Evolutionary conservation across 2,329 filamentous ascomycete genomes (phyloP), one percentile per base, ranked within the genome.

Genomic region (Incumbomyces lentus): DNA sequence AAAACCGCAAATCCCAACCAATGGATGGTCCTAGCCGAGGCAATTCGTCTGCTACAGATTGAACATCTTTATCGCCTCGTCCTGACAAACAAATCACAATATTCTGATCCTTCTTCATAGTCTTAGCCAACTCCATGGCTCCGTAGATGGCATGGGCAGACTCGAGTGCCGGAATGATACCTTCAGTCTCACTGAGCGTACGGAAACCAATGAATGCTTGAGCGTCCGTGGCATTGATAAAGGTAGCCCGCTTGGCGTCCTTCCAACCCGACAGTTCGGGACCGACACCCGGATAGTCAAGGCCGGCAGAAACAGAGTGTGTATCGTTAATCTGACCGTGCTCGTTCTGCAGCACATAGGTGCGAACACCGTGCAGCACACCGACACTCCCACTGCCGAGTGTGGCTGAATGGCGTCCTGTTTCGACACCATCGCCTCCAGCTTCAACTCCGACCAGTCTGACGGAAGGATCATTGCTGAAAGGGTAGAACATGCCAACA

Each of bases 401-500:
- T 0, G 92, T 96, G 1, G 92, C 92, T 40, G 83, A 86, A 68
- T 98, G 92, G 39, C 86, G 79, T 6, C 70, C 65, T 0, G 92
- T 96, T 49, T 95, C 84, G 13, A 96, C 62, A 51, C 92, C 92
- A 58, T 96, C 92, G 51, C 92, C 92, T 33, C 87, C 92, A 11
- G 92, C 92, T 71, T 98, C 92, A 2, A 98, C 89, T 54, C 92
- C 92, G 11, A 96, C 73, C 2, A 95, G 76, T 68, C 89, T 88
- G 50, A 98, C 92, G 50, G 75, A 81, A 0, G 76, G 75, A 59
- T 98, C 90, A 35, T 87, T 80, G 52, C 84, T 76, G 70, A 98
- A 98, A 44, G 92, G 92, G 67, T 90, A 93, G 72, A 98, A 98
- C 89, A 96, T 98, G 69, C 92, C 92, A 2, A 84, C 82, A 2